Conservation (phyloP, 805 yeast species). For the Trichomonascus vanleenenianus region DNA sequence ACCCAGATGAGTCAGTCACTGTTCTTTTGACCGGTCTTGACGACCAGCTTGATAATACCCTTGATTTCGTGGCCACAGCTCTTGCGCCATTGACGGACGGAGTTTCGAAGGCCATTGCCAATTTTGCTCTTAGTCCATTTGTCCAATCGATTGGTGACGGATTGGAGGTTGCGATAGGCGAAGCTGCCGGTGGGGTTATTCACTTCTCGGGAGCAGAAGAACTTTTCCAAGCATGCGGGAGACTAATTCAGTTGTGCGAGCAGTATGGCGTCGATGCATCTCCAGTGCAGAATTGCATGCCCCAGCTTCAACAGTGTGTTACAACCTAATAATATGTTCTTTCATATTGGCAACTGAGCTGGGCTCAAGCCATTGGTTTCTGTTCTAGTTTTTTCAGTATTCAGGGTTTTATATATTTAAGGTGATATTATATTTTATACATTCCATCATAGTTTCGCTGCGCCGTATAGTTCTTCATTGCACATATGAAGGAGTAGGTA, state of each 20-base stretch:
- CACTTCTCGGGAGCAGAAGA: background rate
- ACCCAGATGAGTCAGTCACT: background rate
- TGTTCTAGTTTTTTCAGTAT: too few species aligned
- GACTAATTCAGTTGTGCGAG: conserved; percentile 3
- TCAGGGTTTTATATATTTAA: too few species aligned
- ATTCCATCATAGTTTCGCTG: too few species aligned
- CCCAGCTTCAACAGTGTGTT: too few species aligned
- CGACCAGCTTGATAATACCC: conserved; percentile 24
- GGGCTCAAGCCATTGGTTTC: too few species aligned
- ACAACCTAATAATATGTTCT: too few species aligned
- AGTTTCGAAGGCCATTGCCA: conserved; percentile 20
- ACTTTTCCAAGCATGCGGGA: too few species aligned
- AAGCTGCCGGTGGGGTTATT: conserved; percentile 15
- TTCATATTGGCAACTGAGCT: too few species aligned
- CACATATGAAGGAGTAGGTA: too few species aligned
- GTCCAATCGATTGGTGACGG: conserved; percentile 25
- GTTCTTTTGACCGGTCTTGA: conserved; percentile 24
- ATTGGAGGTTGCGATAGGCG: conserved; percentile 23
- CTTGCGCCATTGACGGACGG: conserved; percentile 20
- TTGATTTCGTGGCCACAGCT: conserved; percentile 17
- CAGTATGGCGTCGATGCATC: conserved; percentile 6
- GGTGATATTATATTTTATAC: too few species aligned
- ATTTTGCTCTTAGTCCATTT: conserved; percentile 19
- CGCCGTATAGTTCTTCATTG: too few species aligned
- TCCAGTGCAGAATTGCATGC: background rate